Base-by-base conservation (phyloP, 768 basidiomycete species). In the Gautieria morchelliformis region DNA sequence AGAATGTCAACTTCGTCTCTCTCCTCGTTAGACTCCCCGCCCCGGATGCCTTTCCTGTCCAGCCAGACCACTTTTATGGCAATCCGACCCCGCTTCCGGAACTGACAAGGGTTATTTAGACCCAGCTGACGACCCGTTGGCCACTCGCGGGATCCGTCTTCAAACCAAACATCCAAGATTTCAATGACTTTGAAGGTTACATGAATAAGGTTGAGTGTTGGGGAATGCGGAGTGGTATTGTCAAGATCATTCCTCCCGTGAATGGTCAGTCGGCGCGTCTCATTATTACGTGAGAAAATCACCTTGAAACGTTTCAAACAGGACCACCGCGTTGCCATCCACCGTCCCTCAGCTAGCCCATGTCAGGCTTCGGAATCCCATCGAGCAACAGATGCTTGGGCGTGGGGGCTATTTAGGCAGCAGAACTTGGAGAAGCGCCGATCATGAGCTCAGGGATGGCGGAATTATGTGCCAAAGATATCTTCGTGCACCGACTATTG, bases 141-240 rank as follows among this genome's bases (percentile, higher is more conserved):
- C 89, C 0, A 80, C 84, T 63, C 86, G 89, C 50, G 96, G 95
- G 39, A 95, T 98, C 47, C 96, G 93, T 99, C 11, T 99, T 99
- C 78, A 87, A 83, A 67, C 96, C 96, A 9, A 83, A 87, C 1
- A 87, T 94, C 82, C 85, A 86, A 52, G 92, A 98, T 64, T 96
- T 96, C 64, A 68, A 75, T 60, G 89, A 93, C 70, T 98, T 97
- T 69, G 95, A 99, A 66, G 84, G 67, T 11, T 98, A 91, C 68
- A 86, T 96, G 80, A 84, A 81, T 61, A 81, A 72, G 59, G 78
- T 98, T 46, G 92, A 94, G 67, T 79, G 82, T 59, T 99, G 96
- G 91, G 96, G 96, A 1, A 80, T 77, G 67, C 77, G 77, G 58
- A 93, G 91, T 62, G 96, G 96, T 22, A 95, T 98, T 61, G 87